A percentile compares a stretch with the other conserved stretches of the same genome.
These are phyloP conservation scores for Cladophialophora carrionii DNA, from an alignment of 2,329 filamentous ascomycete genomes.

Conservation along the genomic window DNA sequence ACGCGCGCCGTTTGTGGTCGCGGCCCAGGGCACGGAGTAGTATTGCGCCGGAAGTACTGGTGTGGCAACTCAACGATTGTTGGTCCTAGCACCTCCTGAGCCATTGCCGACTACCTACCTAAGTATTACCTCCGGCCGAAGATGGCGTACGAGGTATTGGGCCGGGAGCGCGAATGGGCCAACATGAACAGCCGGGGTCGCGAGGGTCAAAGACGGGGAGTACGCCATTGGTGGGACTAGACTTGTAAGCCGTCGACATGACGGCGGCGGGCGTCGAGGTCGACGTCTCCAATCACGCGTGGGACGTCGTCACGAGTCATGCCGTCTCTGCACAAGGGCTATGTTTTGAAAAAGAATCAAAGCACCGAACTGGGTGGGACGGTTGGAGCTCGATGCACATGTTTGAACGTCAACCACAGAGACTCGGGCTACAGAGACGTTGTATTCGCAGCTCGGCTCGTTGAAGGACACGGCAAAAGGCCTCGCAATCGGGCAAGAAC, in stretches of 20 bases:
- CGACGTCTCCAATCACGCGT: slow-evolving; percentile 5
- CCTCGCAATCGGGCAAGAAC: slow-evolving; percentile 6
- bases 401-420: neutral
- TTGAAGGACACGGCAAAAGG: neutral
- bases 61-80: slow-evolving; percentile 55
- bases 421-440: neutral
- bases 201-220: slow-evolving; percentile 9
- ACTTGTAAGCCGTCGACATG: slow-evolving; percentile 14
- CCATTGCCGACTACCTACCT: slow-evolving; percentile 65
- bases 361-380: slow-evolving; percentile 17
- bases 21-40: slow-evolving; percentile 44
- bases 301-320: slow-evolving; percentile 7
- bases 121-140: slow-evolving; percentile 61
- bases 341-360: slow-evolving; percentile 9
- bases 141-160: slow-evolving; percentile 64
- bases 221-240: neutral
- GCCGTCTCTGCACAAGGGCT: neutral
- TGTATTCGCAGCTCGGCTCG: slow-evolving; percentile 8
- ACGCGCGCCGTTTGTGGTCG: slow-evolving; percentile 53
- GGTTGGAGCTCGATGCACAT: neutral
- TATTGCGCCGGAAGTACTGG: slow-evolving; percentile 50
- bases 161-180: slow-evolving; percentile 60
- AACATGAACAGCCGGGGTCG: slow-evolving; percentile 59
- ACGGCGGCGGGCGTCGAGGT: neutral
- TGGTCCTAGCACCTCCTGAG: slow-evolving; percentile 67